Base-by-base conservation (phyloP, 1,284 basidiomycete genomes). In the Agroathelia rolfsii region DNA sequence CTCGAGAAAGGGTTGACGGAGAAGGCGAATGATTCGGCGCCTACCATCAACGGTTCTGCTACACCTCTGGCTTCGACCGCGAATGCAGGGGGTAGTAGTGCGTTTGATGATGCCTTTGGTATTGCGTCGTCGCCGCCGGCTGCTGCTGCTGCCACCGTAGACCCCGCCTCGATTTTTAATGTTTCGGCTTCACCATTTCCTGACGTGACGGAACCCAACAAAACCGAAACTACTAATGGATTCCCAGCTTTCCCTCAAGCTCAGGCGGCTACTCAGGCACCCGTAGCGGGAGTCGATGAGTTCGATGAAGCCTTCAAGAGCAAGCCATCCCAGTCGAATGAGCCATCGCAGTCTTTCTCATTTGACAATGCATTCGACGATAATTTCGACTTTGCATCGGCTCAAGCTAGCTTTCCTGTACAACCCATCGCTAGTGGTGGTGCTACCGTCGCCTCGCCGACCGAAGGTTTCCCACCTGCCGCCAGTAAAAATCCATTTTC, bases 321-420 rank as follows among this genome's bases (percentile, higher is more conserved):
- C 16, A 72, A 69, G 41, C 6, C 58, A 73, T 2, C 43, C 48
- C 6, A 53, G 62, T 22, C 38, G 47, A 41, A 21, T 49, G 58
- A 6, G 47, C 62, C 3, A 36, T 48, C 12, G 55, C 63, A 3
- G 47, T 59, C 3, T 61, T 72, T 78, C 43, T 61, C 71, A 7
- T 80, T 85, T 39, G 80, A 79, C 37, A 61, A 71, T 35, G 68
- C 64, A n/a, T 90, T 90, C 45, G 87, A 90, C 21, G 86, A 89
- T 46, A 81, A 84, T 42, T 89, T 90, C 50, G 86, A 90, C 56
- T 92, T 92, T 43, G 64, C 59, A 2, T 62, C 72, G 28, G 62
- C 70, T 3, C 59, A 68, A 1, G 60, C 66, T 7, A 61, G 60
- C 12, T 37, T 51, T 5, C 50, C 45, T 32, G 45, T 53, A 14